Evolutionary conservation across 2,329 filamentous ascomycete genomes (phyloP).

Genomic region (Penicillium sp.): DNA sequence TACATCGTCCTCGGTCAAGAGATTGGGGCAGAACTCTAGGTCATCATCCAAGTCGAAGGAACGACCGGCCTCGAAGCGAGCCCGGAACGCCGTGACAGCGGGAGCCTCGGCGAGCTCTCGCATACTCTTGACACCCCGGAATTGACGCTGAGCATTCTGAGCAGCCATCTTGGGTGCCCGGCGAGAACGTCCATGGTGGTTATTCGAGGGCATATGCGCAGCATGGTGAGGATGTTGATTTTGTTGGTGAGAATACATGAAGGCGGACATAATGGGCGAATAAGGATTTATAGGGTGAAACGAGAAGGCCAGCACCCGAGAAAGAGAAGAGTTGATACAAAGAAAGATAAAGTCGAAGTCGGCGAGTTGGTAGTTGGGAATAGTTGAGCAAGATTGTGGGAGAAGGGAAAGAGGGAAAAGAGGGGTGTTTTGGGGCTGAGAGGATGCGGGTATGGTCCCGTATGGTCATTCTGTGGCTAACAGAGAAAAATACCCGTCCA

Average conservation of each 20-base stretch:
- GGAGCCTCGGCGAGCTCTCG: constrained; percentile 79
- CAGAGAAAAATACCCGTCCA: too few species aligned
- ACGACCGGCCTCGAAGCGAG: constrained; percentile 80
- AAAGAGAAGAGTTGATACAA: constrained; percentile 13
- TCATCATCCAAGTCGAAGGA: constrained; percentile 97
- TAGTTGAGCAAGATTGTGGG: constrained; percentile 10
- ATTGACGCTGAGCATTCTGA: constrained; percentile 81
- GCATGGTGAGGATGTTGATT: constrained; percentile 43
- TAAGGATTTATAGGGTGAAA: constrained; percentile 25
- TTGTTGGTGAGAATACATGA: constrained; percentile 44
- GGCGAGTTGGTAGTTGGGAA: constrained; percentile 22
- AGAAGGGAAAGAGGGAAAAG: constrained; percentile 21
- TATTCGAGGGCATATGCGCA: constrained; percentile 56
- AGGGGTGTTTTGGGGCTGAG: constrained; percentile 32
- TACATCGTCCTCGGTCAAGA: constrained; percentile 92
- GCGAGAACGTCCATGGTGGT: constrained; percentile 79
- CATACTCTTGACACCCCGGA: constrained; percentile 75
- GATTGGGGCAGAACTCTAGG: constrained; percentile 86
- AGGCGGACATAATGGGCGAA: constrained; percentile 42
- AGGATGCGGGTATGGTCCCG: constrained; percentile 15
- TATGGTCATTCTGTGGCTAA: constrained; percentile 6
- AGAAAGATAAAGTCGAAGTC: constrained; percentile 17
- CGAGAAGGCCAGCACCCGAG: constrained; percentile 25
- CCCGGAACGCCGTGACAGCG: constrained; percentile 70
- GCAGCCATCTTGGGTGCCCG: constrained; percentile 73